Evolutionary conservation across 257 asterid genomes (phyloP).

Genomic region (Capsicum baccatum): DNA sequence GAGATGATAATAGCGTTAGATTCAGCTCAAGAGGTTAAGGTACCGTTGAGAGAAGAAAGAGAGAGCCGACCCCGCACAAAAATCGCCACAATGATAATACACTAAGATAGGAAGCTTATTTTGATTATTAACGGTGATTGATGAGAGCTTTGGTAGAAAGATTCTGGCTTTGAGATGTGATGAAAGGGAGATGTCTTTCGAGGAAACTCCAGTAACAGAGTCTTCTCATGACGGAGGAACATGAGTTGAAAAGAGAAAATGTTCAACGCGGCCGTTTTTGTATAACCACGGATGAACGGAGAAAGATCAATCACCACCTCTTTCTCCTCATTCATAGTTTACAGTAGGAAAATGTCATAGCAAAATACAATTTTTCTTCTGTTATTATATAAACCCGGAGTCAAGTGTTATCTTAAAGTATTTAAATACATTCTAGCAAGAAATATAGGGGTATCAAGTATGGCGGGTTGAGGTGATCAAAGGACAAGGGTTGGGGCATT

Average conservation of each 20-base stretch:
- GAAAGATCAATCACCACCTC: constrained; percentile 29
- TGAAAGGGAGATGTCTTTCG: constrained; percentile 42
- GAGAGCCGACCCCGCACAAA: constrained; percentile 43
- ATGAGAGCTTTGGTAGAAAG: constrained; percentile 34
- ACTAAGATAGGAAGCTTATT: constrained; percentile 42
- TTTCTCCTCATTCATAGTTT: constrained; percentile 20
- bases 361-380: not conserved
- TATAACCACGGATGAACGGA: constrained; percentile 31
- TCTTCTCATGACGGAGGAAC: constrained; percentile 38
- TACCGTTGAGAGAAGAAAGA: constrained; percentile 31
- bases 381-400: no score
- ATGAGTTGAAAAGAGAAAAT: constrained; percentile 24
- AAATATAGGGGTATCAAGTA: no score
- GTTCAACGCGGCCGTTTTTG: constrained; percentile 37
- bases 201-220: constrained; percentile 30
- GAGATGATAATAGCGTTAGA: constrained; percentile 29
- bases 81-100: constrained; percentile 35
- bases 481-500: no score
- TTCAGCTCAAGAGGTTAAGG: constrained; percentile 29
- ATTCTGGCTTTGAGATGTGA: constrained; percentile 37
- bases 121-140: not conserved
- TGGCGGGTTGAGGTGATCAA: no score
- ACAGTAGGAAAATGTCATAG: not conserved
- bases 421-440: no score
- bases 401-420: no score